A percentile compares a stretch with the other conserved stretches of the same genome.
These are phyloP conservation scores for Betula pendula DNA, from an alignment of 306 rosid species.

Conservation along the genomic window DNA sequence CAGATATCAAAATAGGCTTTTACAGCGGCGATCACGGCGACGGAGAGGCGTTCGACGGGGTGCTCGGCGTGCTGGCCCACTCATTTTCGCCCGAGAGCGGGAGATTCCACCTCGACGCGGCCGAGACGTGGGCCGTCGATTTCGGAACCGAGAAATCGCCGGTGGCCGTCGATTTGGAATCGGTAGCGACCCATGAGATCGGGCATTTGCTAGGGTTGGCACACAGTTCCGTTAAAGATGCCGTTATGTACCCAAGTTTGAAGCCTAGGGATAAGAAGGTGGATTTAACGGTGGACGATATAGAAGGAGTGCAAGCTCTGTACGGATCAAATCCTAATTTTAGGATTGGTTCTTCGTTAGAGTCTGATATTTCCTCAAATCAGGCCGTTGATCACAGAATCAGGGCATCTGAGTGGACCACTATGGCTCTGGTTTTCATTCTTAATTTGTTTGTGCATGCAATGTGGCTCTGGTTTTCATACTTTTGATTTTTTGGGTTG, in stretches of 20 bases:
- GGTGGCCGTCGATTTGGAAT: constrained; percentile 78
- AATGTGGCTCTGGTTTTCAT: background rate
- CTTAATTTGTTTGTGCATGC: constrained; percentile 12
- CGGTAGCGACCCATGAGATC: constrained; percentile 83
- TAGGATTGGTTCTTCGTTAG: constrained; percentile 36
- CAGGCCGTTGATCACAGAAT: constrained; percentile 27
- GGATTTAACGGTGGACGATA: constrained; percentile 61
- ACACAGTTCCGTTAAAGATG: constrained; percentile 61
- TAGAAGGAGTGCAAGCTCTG: constrained; percentile 70
- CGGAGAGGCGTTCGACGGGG: constrained; percentile 82
- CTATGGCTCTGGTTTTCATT: constrained; percentile 10
- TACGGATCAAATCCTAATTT: constrained; percentile 81
- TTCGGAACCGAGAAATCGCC: constrained; percentile 44
- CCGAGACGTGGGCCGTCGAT: constrained; percentile 80
- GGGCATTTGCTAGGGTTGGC: constrained; percentile 85
- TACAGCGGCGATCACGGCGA: constrained; percentile 80
- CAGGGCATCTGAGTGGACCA: constrained; percentile 16
- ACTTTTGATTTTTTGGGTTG: background rate
- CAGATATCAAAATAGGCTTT: constrained; percentile 71
- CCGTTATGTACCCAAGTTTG: constrained; percentile 83
- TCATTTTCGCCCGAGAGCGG: constrained; percentile 81
- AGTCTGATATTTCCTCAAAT: constrained; percentile 59
- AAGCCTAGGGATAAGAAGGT: constrained; percentile 67
- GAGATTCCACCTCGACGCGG: constrained; percentile 77
- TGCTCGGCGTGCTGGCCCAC: constrained; percentile 76